A percentile compares a stretch with the other conserved stretches of the same genome.
Evolutionary conservation across 352 stramenopile genomes (phyloP).

Genomic region (Globisporangium paroecandrum): DNA sequence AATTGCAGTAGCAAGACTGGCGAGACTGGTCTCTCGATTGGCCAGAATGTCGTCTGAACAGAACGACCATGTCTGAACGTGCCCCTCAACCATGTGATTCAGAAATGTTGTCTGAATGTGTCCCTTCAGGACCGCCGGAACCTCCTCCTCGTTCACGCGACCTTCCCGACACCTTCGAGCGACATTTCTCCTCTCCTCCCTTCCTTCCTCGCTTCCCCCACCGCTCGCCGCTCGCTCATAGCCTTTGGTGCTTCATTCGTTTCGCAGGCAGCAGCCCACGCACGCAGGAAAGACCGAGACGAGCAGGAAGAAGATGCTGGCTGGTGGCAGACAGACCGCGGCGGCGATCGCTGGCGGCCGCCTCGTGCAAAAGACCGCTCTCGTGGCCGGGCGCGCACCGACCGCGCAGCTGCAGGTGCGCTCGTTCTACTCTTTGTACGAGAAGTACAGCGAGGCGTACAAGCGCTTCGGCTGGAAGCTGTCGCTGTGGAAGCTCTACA

Average conservation of each 20-base stretch:
- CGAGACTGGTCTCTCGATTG: too few relatives aligned
- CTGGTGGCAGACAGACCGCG: slow-evolving; percentile 14
- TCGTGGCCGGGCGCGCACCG: not conserved
- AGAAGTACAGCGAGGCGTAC: slow-evolving; percentile 82
- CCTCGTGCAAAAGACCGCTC: slow-evolving; percentile 24
- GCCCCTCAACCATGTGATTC: not conserved
- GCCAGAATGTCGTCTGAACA: not conserved
- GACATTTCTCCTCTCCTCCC: not conserved
- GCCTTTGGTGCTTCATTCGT: not conserved
- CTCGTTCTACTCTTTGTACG: slow-evolving; percentile 69
- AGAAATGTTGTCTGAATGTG: slow-evolving; percentile 6
- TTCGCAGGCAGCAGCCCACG: slow-evolving; percentile 5
- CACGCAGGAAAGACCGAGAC: slow-evolving; percentile 2
- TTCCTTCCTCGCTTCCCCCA: not conserved
- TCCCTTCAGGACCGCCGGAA: not conserved
- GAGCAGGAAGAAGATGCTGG: slow-evolving; percentile 14
- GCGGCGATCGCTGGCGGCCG: slow-evolving; percentile 36
- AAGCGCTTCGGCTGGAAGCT: slow-evolving; percentile 81
- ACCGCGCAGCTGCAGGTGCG: slow-evolving; percentile 39
- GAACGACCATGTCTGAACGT: not conserved
- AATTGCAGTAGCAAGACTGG: not conserved
- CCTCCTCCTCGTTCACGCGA: not conserved
- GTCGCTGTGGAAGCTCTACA: slow-evolving; percentile 87
- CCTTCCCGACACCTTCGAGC: slow-evolving; percentile 1
- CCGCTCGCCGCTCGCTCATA: slow-evolving; percentile 2